Conservation (phyloP, 352 stramenopile species). For the Globisporangium nagaii region DNA sequence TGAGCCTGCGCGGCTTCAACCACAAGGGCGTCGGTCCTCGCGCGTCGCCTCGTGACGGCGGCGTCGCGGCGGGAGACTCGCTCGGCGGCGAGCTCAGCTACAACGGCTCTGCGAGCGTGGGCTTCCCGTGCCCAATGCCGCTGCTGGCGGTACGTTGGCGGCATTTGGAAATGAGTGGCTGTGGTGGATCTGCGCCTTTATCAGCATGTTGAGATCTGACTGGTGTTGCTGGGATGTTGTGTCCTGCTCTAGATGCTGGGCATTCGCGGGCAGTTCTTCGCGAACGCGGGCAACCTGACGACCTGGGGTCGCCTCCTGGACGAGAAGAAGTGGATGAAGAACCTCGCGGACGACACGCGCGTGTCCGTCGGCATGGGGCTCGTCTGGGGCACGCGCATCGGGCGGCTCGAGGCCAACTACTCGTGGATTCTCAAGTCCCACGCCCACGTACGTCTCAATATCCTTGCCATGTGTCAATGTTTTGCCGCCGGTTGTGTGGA, state of each 20-base stretch:
- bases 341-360: constrained; percentile 82
- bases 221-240: neutral
- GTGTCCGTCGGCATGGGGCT: constrained; percentile 82
- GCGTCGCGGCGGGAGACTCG: constrained; percentile 75
- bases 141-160: constrained; percentile 67
- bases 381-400: constrained; percentile 82
- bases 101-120: constrained; percentile 74
- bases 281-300: constrained; percentile 87
- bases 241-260: constrained; percentile 61
- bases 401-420: constrained; percentile 89
- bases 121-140: constrained; percentile 81
- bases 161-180: neutral
- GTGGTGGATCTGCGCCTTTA: neutral
- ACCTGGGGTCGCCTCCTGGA: constrained; percentile 80
- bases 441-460: constrained; percentile 67
- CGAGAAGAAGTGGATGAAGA: constrained; percentile 89
- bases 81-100: constrained; percentile 89
- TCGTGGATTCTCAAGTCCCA: constrained; percentile 88
- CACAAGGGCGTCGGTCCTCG: constrained; percentile 87
- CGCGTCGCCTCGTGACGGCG: constrained; percentile 81
- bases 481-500: too few relatives aligned
- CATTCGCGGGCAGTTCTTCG: constrained; percentile 85
- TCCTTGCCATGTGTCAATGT: too few relatives aligned
- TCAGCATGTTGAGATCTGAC: neutral
- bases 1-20: constrained; percentile 89